Conservation (phyloP, 768 basidiomycete species). For the Scleroderma bovista region DNA sequence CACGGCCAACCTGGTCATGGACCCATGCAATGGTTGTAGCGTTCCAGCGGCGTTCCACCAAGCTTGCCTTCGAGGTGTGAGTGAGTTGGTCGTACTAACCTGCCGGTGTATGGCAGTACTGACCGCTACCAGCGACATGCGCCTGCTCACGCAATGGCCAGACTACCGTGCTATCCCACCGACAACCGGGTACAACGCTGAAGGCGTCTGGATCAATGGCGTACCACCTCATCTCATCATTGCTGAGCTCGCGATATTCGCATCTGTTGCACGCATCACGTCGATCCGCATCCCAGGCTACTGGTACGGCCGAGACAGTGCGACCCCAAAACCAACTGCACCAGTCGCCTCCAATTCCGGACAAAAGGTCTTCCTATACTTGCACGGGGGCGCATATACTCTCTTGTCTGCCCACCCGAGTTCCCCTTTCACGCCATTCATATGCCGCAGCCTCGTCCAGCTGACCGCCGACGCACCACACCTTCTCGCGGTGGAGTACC, state of each 20-base stretch:
- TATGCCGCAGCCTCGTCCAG: background rate
- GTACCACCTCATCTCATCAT: slow-evolving; percentile 17
- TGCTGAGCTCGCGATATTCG: slow-evolving; percentile 19
- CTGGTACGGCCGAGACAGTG: slow-evolving; percentile 13
- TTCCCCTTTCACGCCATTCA: background rate
- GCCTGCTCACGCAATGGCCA: background rate
- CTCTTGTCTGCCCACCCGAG: background rate
- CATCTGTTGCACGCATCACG: slow-evolving; percentile 10
- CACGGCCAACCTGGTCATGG: background rate
- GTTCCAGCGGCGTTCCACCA: background rate
- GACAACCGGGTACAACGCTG: background rate
- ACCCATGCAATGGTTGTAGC: background rate
- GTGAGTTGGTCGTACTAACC: background rate
- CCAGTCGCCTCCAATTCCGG: background rate
- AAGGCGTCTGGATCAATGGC: slow-evolving; percentile 24
- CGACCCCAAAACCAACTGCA: slow-evolving; percentile 1
- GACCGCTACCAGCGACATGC: background rate
- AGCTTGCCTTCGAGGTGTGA: background rate
- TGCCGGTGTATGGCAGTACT: background rate
- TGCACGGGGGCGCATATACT: slow-evolving; percentile 4
- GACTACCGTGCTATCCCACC: background rate
- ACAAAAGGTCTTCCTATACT: background rate
- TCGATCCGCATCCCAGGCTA: slow-evolving; percentile 23
- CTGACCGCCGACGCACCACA: slow-evolving; percentile 5
- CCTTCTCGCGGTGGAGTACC: slow-evolving; percentile 24